phyloP scores from a whole-genome alignment of 257 asterid genomes.

The Echium plantagineum region DNA sequence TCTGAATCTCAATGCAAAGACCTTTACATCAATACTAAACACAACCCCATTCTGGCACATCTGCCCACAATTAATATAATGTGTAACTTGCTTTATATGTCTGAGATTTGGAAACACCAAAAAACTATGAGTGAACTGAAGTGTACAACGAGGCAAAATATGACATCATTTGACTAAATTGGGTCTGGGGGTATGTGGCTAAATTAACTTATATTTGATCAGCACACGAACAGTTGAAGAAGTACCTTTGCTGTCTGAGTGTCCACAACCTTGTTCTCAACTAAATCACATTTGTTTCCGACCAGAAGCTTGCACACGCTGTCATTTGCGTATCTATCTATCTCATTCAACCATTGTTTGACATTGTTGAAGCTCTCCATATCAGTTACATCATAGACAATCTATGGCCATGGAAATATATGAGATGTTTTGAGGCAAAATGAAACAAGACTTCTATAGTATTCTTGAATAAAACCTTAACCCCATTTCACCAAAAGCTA shows the following conservation, averaged over 20 bases:
- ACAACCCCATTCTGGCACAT: no score
- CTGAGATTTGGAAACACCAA: no score
- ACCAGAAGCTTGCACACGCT: conserved; percentile 97
- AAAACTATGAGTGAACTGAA: no score
- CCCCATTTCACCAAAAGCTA: no score
- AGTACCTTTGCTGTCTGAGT: conserved; percentile 74
- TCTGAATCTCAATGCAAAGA: no score
- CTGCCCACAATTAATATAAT: no score
- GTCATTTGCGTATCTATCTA: conserved; percentile 88
- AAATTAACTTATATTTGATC: neutral
- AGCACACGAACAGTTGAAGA: neutral
- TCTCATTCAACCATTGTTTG: conserved; percentile 94
- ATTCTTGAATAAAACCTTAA: neutral
- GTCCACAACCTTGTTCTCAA: conserved; percentile 78
- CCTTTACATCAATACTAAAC: no score
- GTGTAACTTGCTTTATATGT: no score
- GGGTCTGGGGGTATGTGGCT: neutral
- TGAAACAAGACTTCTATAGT: neutral
- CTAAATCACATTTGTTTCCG: conserved; percentile 94
- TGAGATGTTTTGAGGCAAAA: conserved; percentile 8
- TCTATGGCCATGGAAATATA: conserved; percentile 30
- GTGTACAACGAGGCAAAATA: no score
- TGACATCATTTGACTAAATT: no score
- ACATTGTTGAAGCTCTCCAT: conserved; percentile 99
- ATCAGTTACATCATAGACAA: conserved; percentile 92